Evolutionary conservation across 352 stramenopile species (phyloP).

Genomic region (Phytophthora sp.): DNA sequence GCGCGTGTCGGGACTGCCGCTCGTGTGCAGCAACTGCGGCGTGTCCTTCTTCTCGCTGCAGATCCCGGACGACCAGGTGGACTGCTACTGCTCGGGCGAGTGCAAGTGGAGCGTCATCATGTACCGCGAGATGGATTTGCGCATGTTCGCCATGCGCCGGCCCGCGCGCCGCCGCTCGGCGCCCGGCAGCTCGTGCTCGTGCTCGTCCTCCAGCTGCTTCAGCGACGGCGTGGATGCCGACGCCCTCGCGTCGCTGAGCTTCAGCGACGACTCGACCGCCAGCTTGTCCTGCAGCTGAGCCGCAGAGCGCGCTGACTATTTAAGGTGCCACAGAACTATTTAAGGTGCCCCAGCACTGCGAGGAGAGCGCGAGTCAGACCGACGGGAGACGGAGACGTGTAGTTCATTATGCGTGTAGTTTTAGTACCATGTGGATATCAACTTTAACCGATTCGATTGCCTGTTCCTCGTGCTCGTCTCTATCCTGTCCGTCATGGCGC

Average conservation of each 20-base stretch:
- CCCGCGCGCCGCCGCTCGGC: conserved; percentile 15
- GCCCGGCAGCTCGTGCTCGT: conserved; percentile 30
- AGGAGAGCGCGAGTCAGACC: conserved; percentile 4
- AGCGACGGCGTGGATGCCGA: conserved; percentile 21
- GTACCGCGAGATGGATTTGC: conserved; percentile 83
- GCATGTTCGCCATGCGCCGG: conserved; percentile 56
- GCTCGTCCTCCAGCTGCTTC: conserved; percentile 32
- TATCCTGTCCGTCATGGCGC: conserved; percentile 9
- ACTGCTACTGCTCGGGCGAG: conserved; percentile 87
- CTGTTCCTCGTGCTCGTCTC: conserved; percentile 7
- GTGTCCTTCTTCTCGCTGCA: conserved; percentile 84
- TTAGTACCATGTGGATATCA: no score
- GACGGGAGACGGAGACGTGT: conserved; percentile 4
- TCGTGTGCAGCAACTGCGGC: conserved; percentile 85
- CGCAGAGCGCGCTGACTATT: conserved; percentile 34
- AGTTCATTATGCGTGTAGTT: conserved; percentile 31
- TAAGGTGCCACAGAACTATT: no score
- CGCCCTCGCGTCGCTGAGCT: conserved; percentile 12
- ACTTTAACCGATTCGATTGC: conserved; percentile 12
- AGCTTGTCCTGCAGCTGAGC: conserved; percentile 29
- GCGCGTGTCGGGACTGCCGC: conserved; percentile 66
- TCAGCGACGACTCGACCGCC: conserved; percentile 33
- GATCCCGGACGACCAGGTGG: conserved; percentile 62
- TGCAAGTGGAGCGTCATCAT: conserved; percentile 92
- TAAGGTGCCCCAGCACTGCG: conserved; percentile 43